Base-by-base conservation (phyloP, 169 alveolate genomes). In the Nephromyces sp. region DNA sequence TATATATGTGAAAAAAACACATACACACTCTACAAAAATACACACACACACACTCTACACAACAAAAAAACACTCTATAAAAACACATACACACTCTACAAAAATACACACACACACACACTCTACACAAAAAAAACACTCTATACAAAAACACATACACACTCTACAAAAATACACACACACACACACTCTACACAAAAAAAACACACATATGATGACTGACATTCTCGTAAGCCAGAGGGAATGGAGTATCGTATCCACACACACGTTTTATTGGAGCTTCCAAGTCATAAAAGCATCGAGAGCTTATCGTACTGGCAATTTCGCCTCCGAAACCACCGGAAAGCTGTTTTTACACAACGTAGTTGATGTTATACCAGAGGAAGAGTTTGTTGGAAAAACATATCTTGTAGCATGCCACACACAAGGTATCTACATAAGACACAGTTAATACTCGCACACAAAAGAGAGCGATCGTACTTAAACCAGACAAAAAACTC, bases 201-300 rank as follows among this genome's bases (percentile, higher is more conserved):
- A n/a, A 15, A 3, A 8, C n/a, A 15, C 66, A 15, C 66, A 3
- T 31, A 22, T 15, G n/a, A 30, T 6, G n/a, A 3, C 74, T 62
- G 25, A 82, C 87, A 2, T 90, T 82, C 76, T 94, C 98, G 78
- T 80, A 93, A 0, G 90, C 95, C 33, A 92, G 92, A 15, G 98
- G 98, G 87, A 92, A 93, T 30, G 98, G 98, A 21, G 98, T 95
- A 84, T 95, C 98, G 79, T 89, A 93, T 24, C 98, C 98, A 73
- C 96, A 88, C 29, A 95, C 95, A 67, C 98, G 85, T 75, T 78
- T 82, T 53, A 95, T 86, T 30, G 98, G 98, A 2, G 98, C 94
- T 82, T 92, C 94, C n/a, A 95, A 83, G 68, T 88, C 86, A 74
- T 89, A 85, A 83, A 95, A 95, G 88, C 97, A 93, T 67, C 90